Base-by-base conservation (phyloP, 2,329 filamentous ascomycete genomes). In the Stagonosporopsis chrysanthemi region DNA sequence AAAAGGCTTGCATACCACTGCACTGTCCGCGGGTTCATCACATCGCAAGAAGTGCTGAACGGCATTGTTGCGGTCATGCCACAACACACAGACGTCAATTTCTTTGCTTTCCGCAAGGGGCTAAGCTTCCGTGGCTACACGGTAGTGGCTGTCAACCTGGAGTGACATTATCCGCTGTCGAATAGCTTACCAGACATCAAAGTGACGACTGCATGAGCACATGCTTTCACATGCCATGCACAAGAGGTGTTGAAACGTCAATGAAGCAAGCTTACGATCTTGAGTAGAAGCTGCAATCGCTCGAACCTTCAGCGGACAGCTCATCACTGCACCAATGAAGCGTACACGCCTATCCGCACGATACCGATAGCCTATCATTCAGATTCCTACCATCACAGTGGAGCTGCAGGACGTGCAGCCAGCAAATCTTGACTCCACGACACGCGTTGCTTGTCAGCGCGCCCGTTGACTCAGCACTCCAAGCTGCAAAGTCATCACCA, bases 151-250 rank as follows among this genome's bases (percentile, higher is more conserved):
- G 38, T 52, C 31, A 36, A 19, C 15, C 26, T 38, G 54, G 49
- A 43, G 43, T 40, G 19, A 48, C 14, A 43, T 42, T 48, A 17
- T 42, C 46, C 42, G 29, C 29, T n/a, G 29, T n/a, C 42, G 42
- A 39, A 43, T 35, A 39, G 47, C 17, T 31, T 39, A 31, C 38
- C 15, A 19, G 40, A 28, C 12, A 22, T 49, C 26, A 41, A 44
- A 49, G 52, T 48, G 54, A 57, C 33, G 48, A 48, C 44, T 33
- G 11, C 36, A 48, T 57, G 42, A 57, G 43, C 54, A 44, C 43
- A 48, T 49, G 31, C 35, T 40, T 44, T 52, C 48, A 57, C 49
- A 49, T 57, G 54, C 43, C 12, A 24, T 7, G 49, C 43, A 48
- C 42, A 31, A 17, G 8, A 33, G 11, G 29, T 17, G 17, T 24